A percentile compares a stretch with the other conserved stretches of the same genome.
Conservation (phyloP, 2,329 filamentous ascomycete genomes). For the Ceratocystis eucalypticola region DNA sequence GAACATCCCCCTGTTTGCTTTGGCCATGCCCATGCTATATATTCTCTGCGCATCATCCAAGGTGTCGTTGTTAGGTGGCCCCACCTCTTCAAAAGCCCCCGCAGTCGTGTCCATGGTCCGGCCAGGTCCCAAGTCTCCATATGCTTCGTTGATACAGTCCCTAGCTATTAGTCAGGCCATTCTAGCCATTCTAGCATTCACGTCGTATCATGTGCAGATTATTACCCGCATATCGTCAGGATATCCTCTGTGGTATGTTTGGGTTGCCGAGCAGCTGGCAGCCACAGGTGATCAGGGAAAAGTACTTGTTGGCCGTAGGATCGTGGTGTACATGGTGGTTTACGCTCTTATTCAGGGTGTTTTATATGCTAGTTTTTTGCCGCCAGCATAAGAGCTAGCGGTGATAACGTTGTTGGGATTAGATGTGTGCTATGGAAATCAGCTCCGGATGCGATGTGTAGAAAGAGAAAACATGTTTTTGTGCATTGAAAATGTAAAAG, state of each 20-base stretch:
- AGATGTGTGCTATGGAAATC: not conserved
- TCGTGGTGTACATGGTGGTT: conserved; percentile 58
- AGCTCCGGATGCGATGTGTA: not conserved
- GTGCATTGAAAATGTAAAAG: conserved; percentile 1
- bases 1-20: conserved; percentile 75
- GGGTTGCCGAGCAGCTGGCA: conserved; percentile 45
- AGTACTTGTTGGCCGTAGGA: conserved; percentile 25
- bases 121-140: conserved; percentile 17
- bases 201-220: conserved; percentile 85
- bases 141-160: conserved; percentile 31
- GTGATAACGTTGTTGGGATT: not conserved
- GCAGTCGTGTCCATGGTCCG: not conserved
- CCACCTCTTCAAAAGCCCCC: not conserved
- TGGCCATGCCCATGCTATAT: conserved; percentile 64
- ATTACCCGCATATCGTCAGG: conserved; percentile 79
- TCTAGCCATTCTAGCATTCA: conserved; percentile 57
- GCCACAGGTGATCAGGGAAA: conserved; percentile 19
- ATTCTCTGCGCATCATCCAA: conserved; percentile 34
- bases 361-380: conserved; percentile 80
- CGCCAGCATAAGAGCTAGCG: conserved; percentile 52
- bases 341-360: conserved; percentile 74
- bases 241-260: conserved; percentile 82
- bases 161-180: conserved; percentile 61
- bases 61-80: not conserved
- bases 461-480: not conserved